These are phyloP conservation scores for Ensete glaucum DNA, from an alignment of 176 grass and related monocot genomes.

Conservation along the genomic window DNA sequence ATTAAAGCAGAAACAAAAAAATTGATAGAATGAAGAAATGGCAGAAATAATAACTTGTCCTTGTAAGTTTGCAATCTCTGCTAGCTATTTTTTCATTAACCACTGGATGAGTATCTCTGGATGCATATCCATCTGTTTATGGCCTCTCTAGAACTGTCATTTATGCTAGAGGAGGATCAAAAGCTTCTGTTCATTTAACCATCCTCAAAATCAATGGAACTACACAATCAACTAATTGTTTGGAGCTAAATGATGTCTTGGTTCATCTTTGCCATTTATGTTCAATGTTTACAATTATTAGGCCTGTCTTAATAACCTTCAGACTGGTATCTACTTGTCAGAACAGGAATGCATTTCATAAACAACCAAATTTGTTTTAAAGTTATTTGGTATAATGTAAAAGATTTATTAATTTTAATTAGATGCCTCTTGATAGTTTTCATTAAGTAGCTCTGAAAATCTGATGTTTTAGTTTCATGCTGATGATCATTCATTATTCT, in stretches of 20 bases:
- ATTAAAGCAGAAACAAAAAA: not conserved
- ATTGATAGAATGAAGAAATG: not conserved
- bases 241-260: too few species aligned
- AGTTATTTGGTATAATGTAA: too few species aligned
- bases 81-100: not conserved
- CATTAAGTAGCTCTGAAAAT: not conserved
- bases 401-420: not conserved
- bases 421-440: not conserved
- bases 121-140: not conserved
- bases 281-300: too few species aligned
- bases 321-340: too few species aligned
- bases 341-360: too few species aligned
- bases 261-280: too few species aligned
- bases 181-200: not conserved
- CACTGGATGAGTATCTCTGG: not conserved
- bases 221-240: too few species aligned
- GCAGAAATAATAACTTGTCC: not conserved
- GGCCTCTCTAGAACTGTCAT: not conserved
- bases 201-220: too few species aligned
- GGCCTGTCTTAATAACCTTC: too few species aligned
- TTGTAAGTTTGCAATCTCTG: not conserved
- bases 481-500: not conserved
- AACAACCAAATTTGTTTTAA: too few species aligned
- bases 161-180: not conserved
- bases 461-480: conserved; percentile 3